These are phyloP conservation scores for Cryphonectria naterciae DNA, from an alignment of 2,329 filamentous ascomycete genomes.

Conservation along the genomic window DNA sequence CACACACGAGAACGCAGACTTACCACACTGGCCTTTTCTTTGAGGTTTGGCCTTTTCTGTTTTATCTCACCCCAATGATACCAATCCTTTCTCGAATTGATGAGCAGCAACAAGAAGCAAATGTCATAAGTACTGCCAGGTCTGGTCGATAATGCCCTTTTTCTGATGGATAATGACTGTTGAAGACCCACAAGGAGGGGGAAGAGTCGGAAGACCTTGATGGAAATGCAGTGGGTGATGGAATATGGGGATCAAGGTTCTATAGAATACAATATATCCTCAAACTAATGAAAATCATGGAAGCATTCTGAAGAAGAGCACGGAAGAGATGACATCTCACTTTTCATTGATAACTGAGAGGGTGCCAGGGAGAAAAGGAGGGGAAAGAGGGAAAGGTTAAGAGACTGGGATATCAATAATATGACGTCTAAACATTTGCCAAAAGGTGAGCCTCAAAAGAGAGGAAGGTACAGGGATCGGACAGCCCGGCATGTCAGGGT, in stretches of 20 bases:
- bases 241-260: background rate
- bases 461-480: constrained; percentile 12
- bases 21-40: constrained; percentile 2
- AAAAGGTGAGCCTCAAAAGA: background rate
- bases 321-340: background rate
- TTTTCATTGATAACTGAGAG: background rate
- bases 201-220: background rate
- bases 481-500: background rate
- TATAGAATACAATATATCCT: background rate
- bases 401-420: background rate
- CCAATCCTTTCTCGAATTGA: constrained; percentile 8
- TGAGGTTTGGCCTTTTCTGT: background rate
- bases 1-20: background rate
- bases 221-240: background rate
- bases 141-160: background rate
- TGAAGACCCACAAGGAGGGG: background rate
- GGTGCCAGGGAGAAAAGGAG: background rate
- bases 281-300: background rate
- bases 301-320: background rate
- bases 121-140: background rate
- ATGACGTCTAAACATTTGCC: background rate
- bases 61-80: constrained; percentile 11
- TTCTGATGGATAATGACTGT: background rate
- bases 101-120: background rate
- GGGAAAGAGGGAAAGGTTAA: background rate